These are phyloP conservation scores for Fusarium hostae DNA, from an alignment of 2,329 filamentous ascomycete genomes.

Conservation along the genomic window DNA sequence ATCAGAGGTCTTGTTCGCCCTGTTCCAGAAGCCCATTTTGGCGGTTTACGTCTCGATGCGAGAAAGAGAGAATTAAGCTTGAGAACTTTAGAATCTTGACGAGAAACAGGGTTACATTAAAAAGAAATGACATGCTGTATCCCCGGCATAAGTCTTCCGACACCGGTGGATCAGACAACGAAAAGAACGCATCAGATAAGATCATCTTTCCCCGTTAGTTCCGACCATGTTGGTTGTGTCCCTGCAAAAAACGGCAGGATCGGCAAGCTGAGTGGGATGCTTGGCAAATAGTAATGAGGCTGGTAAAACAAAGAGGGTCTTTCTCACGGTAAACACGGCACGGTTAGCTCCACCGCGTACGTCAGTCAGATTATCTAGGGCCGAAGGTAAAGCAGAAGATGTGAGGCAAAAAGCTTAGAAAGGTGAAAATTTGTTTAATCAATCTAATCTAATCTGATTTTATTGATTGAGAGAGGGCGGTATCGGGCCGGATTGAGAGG, in stretches of 20 bases:
- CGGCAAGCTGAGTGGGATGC: constrained; percentile 28
- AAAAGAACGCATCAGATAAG: constrained; percentile 41
- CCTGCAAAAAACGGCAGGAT: constrained; percentile 18
- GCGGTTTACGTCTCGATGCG: no score
- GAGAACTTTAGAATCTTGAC: background rate
- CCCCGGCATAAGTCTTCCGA: background rate
- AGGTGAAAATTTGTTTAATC: background rate
- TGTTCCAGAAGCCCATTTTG: constrained; percentile 7
- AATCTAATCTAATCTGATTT: constrained; percentile 41
- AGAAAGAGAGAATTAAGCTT: background rate
- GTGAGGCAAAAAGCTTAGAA: background rate
- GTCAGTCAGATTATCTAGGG: constrained; percentile 8
- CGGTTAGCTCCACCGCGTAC: constrained; percentile 10
- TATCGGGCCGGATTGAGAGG: background rate
- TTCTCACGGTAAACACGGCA: constrained; percentile 22
- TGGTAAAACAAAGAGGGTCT: background rate
- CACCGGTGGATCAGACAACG: background rate
- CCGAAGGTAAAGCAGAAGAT: background rate
- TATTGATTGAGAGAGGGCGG: background rate
- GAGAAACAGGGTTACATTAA: background rate
- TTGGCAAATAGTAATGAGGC: background rate
- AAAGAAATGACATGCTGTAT: background rate
- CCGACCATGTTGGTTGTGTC: constrained; percentile 2
- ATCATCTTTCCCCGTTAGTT: constrained; percentile 23
- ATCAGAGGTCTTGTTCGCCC: constrained; percentile 3